Base-by-base conservation (phyloP, 176 grass and related monocot genomes). In the Thalia dealbata region DNA sequence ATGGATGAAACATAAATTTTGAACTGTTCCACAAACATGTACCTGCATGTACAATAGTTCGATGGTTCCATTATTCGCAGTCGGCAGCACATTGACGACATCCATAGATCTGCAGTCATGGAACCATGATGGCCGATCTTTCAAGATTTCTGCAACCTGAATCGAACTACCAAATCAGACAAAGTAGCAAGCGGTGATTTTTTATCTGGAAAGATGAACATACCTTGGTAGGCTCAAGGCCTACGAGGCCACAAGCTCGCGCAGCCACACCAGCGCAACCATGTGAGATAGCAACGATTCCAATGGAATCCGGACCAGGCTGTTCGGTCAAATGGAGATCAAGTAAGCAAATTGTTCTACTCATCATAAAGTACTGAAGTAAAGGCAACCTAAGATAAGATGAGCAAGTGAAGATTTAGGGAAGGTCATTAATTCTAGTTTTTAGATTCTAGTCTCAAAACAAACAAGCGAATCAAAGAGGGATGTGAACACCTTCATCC, bases 241-340 rank as follows among this genome's bases (percentile, higher is more conserved):
- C 80, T 52, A 99, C 87, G 13, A 99, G 90, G 79, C 87, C 90
- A 73, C 90, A 99, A 80, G 95, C 95, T 77, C 90, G 83, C 72
- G 95, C 85, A 21, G 95, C 95, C 11, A 99, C 81, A 60, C 95
- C 95, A 23, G 78, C 76, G 79, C 95, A 99, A 50, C 91, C 86
- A 71, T 91, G 89, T 64, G 95, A 99, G 86, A 99, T 90, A 84
- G 95, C 87, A 62, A 99, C 84, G 90, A 93, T 99, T 99, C 95
- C 95, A 86, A 88, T 91, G 81, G 95, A 99, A 99, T 99, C 95
- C 90, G 95, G 95, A 99, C 95, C 95, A 99, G 95, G 95, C 95
- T 99, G 85, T 61, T 78, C 41, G 59, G 26, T 50, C 60, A 16
- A 61, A 6, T 14, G 67, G 28, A 52, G 13, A 52, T 22, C 3